A percentile compares a stretch with the other conserved stretches of the same genome.
phyloP scores from a whole-genome alignment of 768 basidiomycete genomes.

The Rhizopogon vinicolor region DNA sequence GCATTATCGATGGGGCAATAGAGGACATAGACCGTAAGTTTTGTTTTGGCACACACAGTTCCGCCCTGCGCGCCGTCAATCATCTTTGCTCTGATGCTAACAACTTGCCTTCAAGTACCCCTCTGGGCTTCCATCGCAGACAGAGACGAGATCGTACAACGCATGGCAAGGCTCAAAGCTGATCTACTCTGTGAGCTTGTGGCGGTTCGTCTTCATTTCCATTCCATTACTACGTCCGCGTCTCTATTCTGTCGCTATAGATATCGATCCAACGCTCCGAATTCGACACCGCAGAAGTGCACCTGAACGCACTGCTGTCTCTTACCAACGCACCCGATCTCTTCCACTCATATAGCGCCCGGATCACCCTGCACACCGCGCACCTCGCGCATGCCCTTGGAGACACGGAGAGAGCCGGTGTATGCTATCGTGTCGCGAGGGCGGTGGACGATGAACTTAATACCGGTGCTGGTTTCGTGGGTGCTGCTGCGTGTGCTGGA shows the following conservation, averaged over 20 bases:
- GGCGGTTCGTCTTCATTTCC: conserved; percentile 36
- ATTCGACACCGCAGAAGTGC: conserved; percentile 52
- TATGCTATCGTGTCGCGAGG: conserved; percentile 57
- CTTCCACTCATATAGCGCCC: conserved; percentile 52
- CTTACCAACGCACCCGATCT: conserved; percentile 56
- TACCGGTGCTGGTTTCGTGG: conserved; percentile 34
- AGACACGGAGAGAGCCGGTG: conserved; percentile 45
- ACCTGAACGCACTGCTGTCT: conserved; percentile 48
- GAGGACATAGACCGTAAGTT: conserved; percentile 22
- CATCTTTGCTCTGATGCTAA: not conserved
- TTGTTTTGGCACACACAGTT: not conserved
- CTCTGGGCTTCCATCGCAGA: conserved; percentile 51
- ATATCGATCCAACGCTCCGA: conserved; percentile 62
- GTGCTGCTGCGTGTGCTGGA: conserved; percentile 46
- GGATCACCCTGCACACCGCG: conserved; percentile 64
- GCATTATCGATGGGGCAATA: conserved; percentile 24
- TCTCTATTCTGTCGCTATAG: conserved; percentile 23
- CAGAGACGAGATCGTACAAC: conserved; percentile 40
- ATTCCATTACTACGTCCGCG: not conserved
- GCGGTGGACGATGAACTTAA: not conserved
- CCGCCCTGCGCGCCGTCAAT: not conserved
- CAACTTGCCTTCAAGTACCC: conserved; percentile 36
- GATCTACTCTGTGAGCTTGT: conserved; percentile 70
- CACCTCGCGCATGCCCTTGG: conserved; percentile 71
- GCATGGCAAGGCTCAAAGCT: conserved; percentile 59